These are phyloP conservation scores for Coemansia sp. DNA, from an alignment of 192 early-diverging fungal species.

Conservation along the genomic window DNA sequence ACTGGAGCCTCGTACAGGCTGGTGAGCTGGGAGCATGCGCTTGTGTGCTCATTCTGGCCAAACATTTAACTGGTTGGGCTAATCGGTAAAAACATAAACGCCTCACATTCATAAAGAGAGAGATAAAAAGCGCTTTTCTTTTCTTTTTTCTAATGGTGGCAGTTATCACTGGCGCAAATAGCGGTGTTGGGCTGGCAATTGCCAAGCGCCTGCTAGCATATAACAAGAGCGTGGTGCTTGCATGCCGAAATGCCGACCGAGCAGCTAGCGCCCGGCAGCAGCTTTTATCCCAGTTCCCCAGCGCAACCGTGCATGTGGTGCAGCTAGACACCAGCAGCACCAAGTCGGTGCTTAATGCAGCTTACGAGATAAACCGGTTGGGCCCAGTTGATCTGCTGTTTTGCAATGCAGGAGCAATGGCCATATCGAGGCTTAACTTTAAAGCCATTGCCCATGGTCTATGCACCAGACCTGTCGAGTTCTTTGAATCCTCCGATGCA, in stretches of 20 bases:
- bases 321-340: constrained; percentile 49
- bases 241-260: constrained; percentile 37
- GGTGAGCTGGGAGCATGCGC: too few species aligned
- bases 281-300: constrained; percentile 12
- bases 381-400: constrained; percentile 32
- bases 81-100: not conserved
- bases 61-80: not conserved
- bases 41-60: not conserved
- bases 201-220: constrained; percentile 14
- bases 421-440: constrained; percentile 25
- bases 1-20: constrained; percentile 9
- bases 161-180: constrained; percentile 45
- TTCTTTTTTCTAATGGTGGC: not conserved
- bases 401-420: constrained; percentile 54
- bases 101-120: not conserved
- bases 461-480: constrained; percentile 31
- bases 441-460: constrained; percentile 21
- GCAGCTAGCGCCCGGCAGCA: constrained; percentile 17
- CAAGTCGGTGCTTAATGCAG: constrained; percentile 31
- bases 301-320: constrained; percentile 15
- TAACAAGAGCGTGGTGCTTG: constrained; percentile 15
- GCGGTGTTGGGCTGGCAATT: constrained; percentile 43
- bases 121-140: not conserved
- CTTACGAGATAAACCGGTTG: constrained; percentile 2
- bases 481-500: constrained; percentile 49